Base-by-base conservation (phyloP, 805 yeast species). In the Candida fluviatilis region DNA sequence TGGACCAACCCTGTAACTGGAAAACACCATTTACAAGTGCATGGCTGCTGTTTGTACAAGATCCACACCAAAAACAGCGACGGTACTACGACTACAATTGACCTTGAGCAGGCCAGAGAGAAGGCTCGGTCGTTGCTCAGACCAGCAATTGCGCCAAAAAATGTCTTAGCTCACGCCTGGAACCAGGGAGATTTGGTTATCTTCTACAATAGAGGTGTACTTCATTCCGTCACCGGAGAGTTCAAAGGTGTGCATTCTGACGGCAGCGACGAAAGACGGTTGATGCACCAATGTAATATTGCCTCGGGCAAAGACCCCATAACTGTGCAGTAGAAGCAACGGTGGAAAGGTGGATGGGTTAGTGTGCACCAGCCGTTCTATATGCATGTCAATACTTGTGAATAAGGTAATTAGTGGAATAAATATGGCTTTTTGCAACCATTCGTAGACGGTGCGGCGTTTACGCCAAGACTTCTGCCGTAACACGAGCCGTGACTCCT, bases 221-320 rank as follows among this genome's bases (percentile, higher is more conserved):
- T 91, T 84, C 96, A 88, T 57, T 79, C 91, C 1, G 96, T 88
- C 23, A 87, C 95, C 12, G 95, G 96, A 37, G 95, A 87, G 61
- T 82, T 88, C 62, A 66, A 67, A 49, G 73, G 70, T 4, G 58
- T 62, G 32, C 49, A 49, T 5, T 39, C 45, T 15, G 51, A 55
- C 31, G 80, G 76, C 14, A 73, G 74, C 14, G 86, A 83, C 34
- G 93, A 87, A 55, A 78, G 76, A 52, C 76, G 96, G 60, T 69
- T 88, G 55, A 87, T 88, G 95, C 96, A 88, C 57, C 96, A 88
- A 66, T 88, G 96, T 65, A 88, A 88, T 64, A 84, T 88, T 57
- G 95, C 96, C 15, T 77, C 87, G 54, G 90, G 88, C 6, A 47
- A 55, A 12, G 91, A 84, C 54, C 95, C 95, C 2, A 37, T 46